A percentile compares a stretch with the other conserved stretches of the same genome.
Conservation (phyloP, 176 grass and related monocot genomes). For the Bothriochloa decipiens region DNA sequence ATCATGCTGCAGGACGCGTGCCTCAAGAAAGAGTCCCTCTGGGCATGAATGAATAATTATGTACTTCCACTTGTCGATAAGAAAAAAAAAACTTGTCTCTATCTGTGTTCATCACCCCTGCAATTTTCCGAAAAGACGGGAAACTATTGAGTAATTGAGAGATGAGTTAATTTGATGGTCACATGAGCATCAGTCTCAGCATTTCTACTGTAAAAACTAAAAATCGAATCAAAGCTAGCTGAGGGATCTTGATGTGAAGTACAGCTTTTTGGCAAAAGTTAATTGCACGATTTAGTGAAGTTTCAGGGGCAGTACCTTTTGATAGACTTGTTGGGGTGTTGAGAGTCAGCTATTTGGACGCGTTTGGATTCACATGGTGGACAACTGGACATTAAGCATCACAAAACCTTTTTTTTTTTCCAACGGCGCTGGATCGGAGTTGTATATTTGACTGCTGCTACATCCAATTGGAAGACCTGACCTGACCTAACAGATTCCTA, state of each 20-base stretch:
- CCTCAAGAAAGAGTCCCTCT: slow-evolving; percentile 72
- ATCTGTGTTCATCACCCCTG: not conserved
- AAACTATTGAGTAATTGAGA: slow-evolving; percentile 25
- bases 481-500: slow-evolving; percentile 48
- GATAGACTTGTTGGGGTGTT: not conserved
- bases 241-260: not conserved
- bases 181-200: not conserved
- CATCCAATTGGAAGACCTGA: slow-evolving; percentile 29
- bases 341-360: slow-evolving; percentile 21
- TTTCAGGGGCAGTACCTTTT: not conserved
- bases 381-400: slow-evolving; percentile 32
- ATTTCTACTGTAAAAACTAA: not conserved
- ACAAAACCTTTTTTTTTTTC: not conserved
- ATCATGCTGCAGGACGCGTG: slow-evolving; percentile 54
- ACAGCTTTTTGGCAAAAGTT: too few relatives aligned
- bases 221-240: not conserved
- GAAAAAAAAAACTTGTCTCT: not conserved
- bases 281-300: not conserved
- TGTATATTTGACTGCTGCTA: not conserved
- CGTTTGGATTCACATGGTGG: slow-evolving; percentile 28
- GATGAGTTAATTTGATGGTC: not conserved
- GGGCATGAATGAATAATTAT: slow-evolving; percentile 40
- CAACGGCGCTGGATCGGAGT: not conserved
- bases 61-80: not conserved
- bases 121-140: slow-evolving; percentile 23